phyloP scores from a whole-genome alignment of 2,329 filamentous ascomycete genomes.

The Pseudogymnoascus sp. region DNA sequence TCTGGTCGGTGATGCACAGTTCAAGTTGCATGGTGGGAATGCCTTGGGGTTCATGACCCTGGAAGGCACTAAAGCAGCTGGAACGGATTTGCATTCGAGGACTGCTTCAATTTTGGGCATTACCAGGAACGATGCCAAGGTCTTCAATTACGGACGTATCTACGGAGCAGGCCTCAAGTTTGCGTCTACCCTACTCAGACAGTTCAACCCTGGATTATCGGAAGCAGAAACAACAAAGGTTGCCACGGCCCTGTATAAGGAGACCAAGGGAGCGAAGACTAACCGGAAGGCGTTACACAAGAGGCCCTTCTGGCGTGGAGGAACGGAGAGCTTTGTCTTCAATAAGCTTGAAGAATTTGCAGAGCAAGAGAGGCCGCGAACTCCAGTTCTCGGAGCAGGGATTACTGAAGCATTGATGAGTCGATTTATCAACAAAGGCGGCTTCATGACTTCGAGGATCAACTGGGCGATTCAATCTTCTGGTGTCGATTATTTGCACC shows the following conservation, averaged over 20 bases:
- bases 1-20: conserved; percentile 86
- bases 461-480: conserved; percentile 99
- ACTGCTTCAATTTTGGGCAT: conserved; percentile 90
- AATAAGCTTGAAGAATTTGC: conserved; percentile 98
- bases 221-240: conserved; percentile 70
- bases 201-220: conserved; percentile 81
- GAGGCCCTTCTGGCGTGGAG: conserved; percentile 83
- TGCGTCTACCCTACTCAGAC: conserved; percentile 76
- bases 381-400: conserved; percentile 84
- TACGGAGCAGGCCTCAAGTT: conserved; percentile 97
- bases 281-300: conserved; percentile 63
- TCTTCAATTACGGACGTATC: conserved; percentile 98
- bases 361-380: conserved; percentile 82
- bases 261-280: conserved; percentile 85
- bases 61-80: conserved; percentile 87
- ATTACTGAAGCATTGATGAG: conserved; percentile 94
- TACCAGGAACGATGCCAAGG: conserved; percentile 87
- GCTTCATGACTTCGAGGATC: conserved; percentile 91
- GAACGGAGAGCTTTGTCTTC: conserved; percentile 96
- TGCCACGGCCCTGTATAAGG: conserved; percentile 72
- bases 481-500: conserved; percentile 92
- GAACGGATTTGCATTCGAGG: conserved; percentile 88
- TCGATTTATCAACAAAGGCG: conserved; percentile 77
- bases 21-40: conserved; percentile 90
- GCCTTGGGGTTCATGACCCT: conserved; percentile 98